phyloP scores from a whole-genome alignment of 257 asterid genomes.

The Verbascum thapsus region DNA sequence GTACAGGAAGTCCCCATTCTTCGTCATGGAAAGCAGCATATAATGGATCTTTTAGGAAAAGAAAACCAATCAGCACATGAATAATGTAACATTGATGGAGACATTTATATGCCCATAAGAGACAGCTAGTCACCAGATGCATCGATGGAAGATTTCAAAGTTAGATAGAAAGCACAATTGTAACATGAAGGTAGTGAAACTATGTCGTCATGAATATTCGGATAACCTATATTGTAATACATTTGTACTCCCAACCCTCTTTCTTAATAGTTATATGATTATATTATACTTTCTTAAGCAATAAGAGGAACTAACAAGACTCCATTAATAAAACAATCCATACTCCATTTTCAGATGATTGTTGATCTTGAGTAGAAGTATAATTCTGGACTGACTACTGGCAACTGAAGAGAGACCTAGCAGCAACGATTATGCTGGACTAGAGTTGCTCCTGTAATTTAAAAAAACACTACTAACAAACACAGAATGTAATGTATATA shows the following conservation, averaged over 20 bases:
- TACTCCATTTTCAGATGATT: too few relatives aligned
- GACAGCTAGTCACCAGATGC: conserved; percentile 15
- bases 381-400: neutral
- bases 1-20: conserved; percentile 80
- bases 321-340: neutral
- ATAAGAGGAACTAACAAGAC: neutral
- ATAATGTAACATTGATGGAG: conserved; percentile 25
- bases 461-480: neutral
- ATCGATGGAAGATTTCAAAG: neutral
- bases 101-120: neutral
- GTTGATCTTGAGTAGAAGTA: conserved; percentile 13
- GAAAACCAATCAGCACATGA: conserved; percentile 37
- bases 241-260: too few relatives aligned
- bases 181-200: too few relatives aligned
- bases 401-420: conserved; percentile 1
- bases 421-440: neutral
- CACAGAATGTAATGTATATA: neutral
- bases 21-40: conserved; percentile 79
- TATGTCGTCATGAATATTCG: too few relatives aligned
- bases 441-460: conserved; percentile 12
- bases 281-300: conserved; percentile 2
- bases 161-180: too few relatives aligned
- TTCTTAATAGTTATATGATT: neutral
- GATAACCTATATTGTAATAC: too few relatives aligned
- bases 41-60: conserved; percentile 46